Percentiles rank a stretch among this genome's conserved stretches.
phyloP scores from a whole-genome alignment of 176 grass and related monocot genomes.

The Elaeis guineensis region DNA sequence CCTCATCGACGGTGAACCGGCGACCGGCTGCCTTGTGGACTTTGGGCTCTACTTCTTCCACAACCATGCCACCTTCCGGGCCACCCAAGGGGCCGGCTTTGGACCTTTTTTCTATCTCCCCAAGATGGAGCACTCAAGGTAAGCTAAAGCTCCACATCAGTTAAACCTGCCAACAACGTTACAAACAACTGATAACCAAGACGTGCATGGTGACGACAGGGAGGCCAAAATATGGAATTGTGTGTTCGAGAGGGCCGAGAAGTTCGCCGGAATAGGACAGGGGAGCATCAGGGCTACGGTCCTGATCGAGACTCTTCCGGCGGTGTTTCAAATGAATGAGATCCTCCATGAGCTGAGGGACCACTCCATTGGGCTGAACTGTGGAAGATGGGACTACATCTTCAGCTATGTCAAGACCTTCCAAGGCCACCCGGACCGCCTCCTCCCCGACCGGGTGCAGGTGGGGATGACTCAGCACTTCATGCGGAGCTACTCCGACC shows the following conservation, averaged over 20 bases:
- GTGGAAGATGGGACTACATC: slow-evolving; percentile 98
- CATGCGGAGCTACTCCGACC: slow-evolving; percentile 94
- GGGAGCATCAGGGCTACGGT: slow-evolving; percentile 88
- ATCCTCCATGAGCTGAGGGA: slow-evolving; percentile 83
- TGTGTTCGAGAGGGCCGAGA: slow-evolving; percentile 75
- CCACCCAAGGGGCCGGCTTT: slow-evolving; percentile 50
- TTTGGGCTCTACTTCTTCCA: slow-evolving; percentile 99
- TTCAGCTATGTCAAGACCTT: slow-evolving; percentile 99
- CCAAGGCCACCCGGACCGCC: slow-evolving; percentile 57
- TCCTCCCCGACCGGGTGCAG: slow-evolving; percentile 83
- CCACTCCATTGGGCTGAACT: slow-evolving; percentile 89
- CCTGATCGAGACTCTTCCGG: slow-evolving; percentile 87
- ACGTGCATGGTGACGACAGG: slow-evolving; percentile 15
- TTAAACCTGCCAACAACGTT: too few relatives aligned
- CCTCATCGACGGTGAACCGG: slow-evolving; percentile 70
- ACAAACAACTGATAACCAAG: too few relatives aligned
- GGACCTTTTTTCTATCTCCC: slow-evolving; percentile 96
- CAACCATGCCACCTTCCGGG: slow-evolving; percentile 53
- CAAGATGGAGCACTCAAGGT: slow-evolving; percentile 97
- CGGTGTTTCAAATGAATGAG: slow-evolving; percentile 96
- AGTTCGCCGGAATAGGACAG: slow-evolving; percentile 25
- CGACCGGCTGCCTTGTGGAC: slow-evolving; percentile 69
- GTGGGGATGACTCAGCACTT: slow-evolving; percentile 97
- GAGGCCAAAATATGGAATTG: slow-evolving; percentile 87
- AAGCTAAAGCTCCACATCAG: not conserved